These are phyloP conservation scores for Boechera stricta DNA, from an alignment of 345 rosid genomes.

Conservation along the genomic window DNA sequence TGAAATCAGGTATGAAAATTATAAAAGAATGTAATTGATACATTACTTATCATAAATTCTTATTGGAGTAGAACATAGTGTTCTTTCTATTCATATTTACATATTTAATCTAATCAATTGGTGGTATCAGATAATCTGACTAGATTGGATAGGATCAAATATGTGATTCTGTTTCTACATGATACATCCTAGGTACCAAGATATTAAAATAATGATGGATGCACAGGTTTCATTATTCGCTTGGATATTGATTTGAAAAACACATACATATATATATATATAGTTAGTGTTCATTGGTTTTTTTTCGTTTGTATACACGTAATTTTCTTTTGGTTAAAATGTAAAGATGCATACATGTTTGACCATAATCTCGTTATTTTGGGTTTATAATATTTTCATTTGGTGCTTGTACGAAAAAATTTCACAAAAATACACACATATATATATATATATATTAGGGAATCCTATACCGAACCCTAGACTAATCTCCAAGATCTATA, in stretches of 20 bases:
- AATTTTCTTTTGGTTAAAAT: too few relatives aligned
- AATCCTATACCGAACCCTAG: too few relatives aligned
- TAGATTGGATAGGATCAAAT: background rate
- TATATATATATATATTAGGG: too few relatives aligned
- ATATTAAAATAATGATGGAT: background rate
- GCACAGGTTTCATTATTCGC: background rate
- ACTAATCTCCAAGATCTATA: too few relatives aligned
- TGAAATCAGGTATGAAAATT: background rate
- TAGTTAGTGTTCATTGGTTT: too few relatives aligned
- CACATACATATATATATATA: background rate
- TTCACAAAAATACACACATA: too few relatives aligned
- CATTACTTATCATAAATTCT: background rate
- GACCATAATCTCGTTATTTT: background rate
- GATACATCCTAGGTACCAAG: background rate
- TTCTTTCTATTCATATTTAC: background rate
- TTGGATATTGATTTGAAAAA: background rate
- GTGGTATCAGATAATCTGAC: background rate
- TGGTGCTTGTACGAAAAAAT: background rate
- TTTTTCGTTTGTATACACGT: too few relatives aligned
- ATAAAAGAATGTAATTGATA: background rate
- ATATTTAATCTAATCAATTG: too few relatives aligned
- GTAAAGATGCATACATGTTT: background rate
- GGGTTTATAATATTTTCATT: background rate
- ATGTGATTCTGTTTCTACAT: background rate
- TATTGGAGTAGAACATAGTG: background rate